phyloP scores from a whole-genome alignment of 306 rosid species.

The Canavalia ensiformis region DNA sequence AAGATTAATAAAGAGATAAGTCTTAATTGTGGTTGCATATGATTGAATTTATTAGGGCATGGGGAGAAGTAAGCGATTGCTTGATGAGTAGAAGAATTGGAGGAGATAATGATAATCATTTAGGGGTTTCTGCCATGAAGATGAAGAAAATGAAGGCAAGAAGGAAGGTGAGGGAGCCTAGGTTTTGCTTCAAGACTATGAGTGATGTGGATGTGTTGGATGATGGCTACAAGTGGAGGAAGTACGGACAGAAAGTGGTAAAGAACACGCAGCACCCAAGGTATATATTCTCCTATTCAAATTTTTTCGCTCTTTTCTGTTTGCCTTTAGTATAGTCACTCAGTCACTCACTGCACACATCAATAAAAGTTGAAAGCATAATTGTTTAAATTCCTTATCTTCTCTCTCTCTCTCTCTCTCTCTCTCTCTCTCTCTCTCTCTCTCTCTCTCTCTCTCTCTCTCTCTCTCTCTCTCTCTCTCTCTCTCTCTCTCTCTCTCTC shows the following conservation, averaged over 20 bases:
- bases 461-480: constrained; percentile 44
- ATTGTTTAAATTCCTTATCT: constrained; percentile 34
- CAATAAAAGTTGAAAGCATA: constrained; percentile 44
- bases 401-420: constrained; percentile 45
- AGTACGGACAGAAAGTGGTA: constrained; percentile 98
- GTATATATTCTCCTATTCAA: constrained; percentile 47
- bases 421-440: constrained; percentile 10
- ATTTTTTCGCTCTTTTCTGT: background rate
- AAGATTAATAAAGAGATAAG: background rate
- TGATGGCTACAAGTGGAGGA: constrained; percentile 99
- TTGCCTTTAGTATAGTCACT: constrained; percentile 23
- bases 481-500: constrained; percentile 48
- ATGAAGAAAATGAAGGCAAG: constrained; percentile 94
- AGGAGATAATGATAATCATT: constrained; percentile 47
- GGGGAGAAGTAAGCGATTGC: constrained; percentile 72
- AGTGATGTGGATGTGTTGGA: constrained; percentile 98
- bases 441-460: constrained; percentile 37
- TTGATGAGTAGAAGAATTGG: constrained; percentile 60
- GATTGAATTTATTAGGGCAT: constrained; percentile 57
- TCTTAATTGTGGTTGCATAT: too few species aligned
- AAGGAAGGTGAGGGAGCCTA: constrained; percentile 95
- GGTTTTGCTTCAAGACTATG: constrained; percentile 99
- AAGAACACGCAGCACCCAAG: constrained; percentile 99
- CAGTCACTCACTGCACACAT: background rate
- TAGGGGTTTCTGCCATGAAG: constrained; percentile 77